Base-by-base conservation (phyloP, 2,329 filamentous ascomycete species). In the Colletotrichum sp. region DNA sequence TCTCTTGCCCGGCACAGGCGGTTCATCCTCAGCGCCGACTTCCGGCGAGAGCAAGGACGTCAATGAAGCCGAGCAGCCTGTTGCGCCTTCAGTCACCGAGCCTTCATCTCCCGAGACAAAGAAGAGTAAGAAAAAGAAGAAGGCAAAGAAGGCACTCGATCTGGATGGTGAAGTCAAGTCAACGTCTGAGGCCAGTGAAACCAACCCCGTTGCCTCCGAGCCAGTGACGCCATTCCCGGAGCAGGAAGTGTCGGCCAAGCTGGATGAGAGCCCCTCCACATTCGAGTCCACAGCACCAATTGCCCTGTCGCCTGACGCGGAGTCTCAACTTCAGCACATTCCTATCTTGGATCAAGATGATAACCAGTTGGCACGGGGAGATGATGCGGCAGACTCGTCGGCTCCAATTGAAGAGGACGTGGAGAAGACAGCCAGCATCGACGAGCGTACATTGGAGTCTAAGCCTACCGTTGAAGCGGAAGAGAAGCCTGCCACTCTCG, bases 101-200 rank as follows among this genome's bases (percentile, higher is more conserved):
- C 43, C 43, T 52, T 52, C 43, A 12, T 52, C 43, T 12, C 39
- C 73, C 21, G 71, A 78, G 14, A 67, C 76, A 18, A 81, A 83
- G 80, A 82, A 82, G 68, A 78, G 78, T 65, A 84, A 84, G 78
- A 82, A 82, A 68, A 78, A 85, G 48, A 88, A 86, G 79, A 81
- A 80, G 39, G 74, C 66, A 8, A 78, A 70, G 64, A 77, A 77
- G 65, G 26, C 64, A 12, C 10, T 66, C 14, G 57, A 71, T 21
- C 18, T 24, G 43, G 57, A 66, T 9, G 43, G 52, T 12, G 68
- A 75, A 16, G 18, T 24, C 6, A n/a, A 12, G 7, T 8, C 43
- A 14, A 43, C 61, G 4, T 14, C 6, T 4, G 55, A 55, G 28
- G 14, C 18, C 24, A 36, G 13, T 16, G 26, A 72, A 16, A 14